Conservation (phyloP, 805 yeast genomes). For the Ogataea philodendri region DNA sequence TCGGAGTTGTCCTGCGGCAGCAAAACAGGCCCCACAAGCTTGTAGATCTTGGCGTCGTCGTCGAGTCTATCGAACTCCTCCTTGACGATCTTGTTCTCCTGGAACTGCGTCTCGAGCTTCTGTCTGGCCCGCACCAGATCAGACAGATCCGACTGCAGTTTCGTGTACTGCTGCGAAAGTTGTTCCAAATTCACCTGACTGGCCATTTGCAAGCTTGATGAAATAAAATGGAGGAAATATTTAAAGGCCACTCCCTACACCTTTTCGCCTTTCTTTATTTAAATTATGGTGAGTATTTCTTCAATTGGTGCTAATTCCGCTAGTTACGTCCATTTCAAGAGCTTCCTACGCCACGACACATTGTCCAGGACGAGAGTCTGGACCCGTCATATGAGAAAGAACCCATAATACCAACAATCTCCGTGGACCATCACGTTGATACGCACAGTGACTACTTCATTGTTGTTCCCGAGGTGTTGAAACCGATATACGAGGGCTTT, state of each 20-base stretch:
- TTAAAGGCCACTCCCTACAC: not conserved
- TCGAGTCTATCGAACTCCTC: conserved; percentile 65
- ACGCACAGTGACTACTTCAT: conserved; percentile 27
- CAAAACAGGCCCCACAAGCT: conserved; percentile 87
- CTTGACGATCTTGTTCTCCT: conserved; percentile 87
- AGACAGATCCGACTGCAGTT: conserved; percentile 32
- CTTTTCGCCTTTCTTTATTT: conserved; percentile 1
- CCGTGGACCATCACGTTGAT: conserved; percentile 21
- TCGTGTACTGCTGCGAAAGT: conserved; percentile 25
- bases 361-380: conserved; percentile 36
- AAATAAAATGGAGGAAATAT: conserved; percentile 6
- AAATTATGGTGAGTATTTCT: conserved; percentile 3
- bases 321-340: conserved; percentile 52
- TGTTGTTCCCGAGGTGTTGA: conserved; percentile 33
- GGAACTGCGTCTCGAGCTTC: conserved; percentile 86
- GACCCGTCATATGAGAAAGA: conserved; percentile 19
- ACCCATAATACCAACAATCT: conserved; percentile 30
- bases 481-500: conserved; percentile 24
- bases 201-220: no score
- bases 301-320: conserved; percentile 2
- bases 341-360: conserved; percentile 45
- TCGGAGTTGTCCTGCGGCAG: conserved; percentile 85
- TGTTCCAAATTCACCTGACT: conserved; percentile 19
- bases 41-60: conserved; percentile 74
- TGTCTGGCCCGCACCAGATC: conserved; percentile 73